These are phyloP conservation scores for Tolypocladium pustulatum DNA, from an alignment of 2,329 filamentous ascomycete genomes.

Conservation along the genomic window DNA sequence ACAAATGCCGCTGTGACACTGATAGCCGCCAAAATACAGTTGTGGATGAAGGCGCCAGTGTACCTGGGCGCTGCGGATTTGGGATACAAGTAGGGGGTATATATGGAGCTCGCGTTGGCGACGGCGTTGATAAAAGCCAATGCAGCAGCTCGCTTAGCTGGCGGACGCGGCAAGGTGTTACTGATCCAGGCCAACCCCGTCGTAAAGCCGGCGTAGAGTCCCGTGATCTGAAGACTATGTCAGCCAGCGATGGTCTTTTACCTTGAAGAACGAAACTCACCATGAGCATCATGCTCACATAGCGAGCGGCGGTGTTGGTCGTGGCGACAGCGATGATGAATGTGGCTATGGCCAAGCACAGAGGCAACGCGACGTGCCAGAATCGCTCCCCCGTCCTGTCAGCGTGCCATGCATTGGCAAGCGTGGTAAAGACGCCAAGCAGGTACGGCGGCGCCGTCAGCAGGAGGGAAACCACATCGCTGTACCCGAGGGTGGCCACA, in stretches of 20 bases:
- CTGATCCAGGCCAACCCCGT: slow-evolving; percentile 65
- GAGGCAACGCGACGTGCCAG: slow-evolving; percentile 53
- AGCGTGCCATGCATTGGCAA: slow-evolving; percentile 58
- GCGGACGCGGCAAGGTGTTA: slow-evolving; percentile 64
- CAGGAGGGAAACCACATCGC: slow-evolving; percentile 46
- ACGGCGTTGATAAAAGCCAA: slow-evolving; percentile 64
- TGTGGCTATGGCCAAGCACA: slow-evolving; percentile 49
- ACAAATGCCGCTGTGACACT: slow-evolving; percentile 53
- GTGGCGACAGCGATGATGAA: slow-evolving; percentile 62
- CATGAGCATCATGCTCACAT: slow-evolving; percentile 66
- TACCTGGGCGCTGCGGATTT: slow-evolving; percentile 31
- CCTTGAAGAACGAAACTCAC: slow-evolving; percentile 10
- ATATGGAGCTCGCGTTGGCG: slow-evolving; percentile 51
- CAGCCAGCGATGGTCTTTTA: not conserved
- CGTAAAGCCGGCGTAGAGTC: slow-evolving; percentile 56
- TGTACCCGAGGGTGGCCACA: slow-evolving; percentile 56
- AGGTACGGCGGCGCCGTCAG: slow-evolving; percentile 58
- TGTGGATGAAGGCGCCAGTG: slow-evolving; percentile 54
- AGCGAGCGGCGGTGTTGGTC: slow-evolving; percentile 48
- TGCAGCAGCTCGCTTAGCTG: slow-evolving; percentile 59
- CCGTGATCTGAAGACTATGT: slow-evolving; percentile 29
- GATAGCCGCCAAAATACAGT: slow-evolving; percentile 53
- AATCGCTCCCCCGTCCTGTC: slow-evolving; percentile 63
- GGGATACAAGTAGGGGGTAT: slow-evolving; percentile 58
- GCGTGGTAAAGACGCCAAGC: slow-evolving; percentile 49